phyloP scores from a whole-genome alignment of 2,329 filamentous ascomycete genomes.

The Colletotrichum truncatum region DNA sequence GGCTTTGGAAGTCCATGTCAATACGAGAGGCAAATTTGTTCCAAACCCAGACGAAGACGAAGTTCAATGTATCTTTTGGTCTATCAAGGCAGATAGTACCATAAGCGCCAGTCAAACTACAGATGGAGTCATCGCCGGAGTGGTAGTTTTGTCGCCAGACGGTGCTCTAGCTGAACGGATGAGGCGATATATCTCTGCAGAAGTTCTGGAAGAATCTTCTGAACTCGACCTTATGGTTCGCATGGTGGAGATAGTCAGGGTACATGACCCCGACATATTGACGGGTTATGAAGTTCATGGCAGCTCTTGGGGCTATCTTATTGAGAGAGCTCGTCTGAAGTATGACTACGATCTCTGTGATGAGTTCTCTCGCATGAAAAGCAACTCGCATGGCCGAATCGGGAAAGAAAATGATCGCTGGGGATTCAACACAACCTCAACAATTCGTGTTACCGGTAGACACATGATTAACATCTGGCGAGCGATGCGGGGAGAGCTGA shows the following conservation, averaged over 20 bases:
- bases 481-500: constrained; percentile 92
- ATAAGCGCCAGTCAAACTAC: constrained; percentile 57
- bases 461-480: constrained; percentile 98
- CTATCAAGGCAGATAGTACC: constrained; percentile 79
- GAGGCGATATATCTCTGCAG: constrained; percentile 65
- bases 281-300: constrained; percentile 96
- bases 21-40: constrained; percentile 80
- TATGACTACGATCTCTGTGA: constrained; percentile 93
- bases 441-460: constrained; percentile 89
- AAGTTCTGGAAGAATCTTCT: constrained; percentile 77
- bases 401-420: constrained; percentile 89
- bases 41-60: constrained; percentile 93
- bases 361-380: constrained; percentile 89
- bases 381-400: constrained; percentile 82
- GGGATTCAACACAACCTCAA: constrained; percentile 94
- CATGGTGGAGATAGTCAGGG: constrained; percentile 87
- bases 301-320: constrained; percentile 93
- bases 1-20: constrained; percentile 93
- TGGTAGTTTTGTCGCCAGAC: constrained; percentile 76
- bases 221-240: constrained; percentile 87
- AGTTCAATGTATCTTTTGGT: constrained; percentile 91
- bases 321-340: constrained; percentile 85
- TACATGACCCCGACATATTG: constrained; percentile 88
- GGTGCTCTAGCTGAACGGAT: constrained; percentile 68
- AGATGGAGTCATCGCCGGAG: constrained; percentile 67